Evolutionary conservation across 495 filamentous ascomycete genomes (phyloP).

Genomic region (Annulohypoxylon moriforme): DNA sequence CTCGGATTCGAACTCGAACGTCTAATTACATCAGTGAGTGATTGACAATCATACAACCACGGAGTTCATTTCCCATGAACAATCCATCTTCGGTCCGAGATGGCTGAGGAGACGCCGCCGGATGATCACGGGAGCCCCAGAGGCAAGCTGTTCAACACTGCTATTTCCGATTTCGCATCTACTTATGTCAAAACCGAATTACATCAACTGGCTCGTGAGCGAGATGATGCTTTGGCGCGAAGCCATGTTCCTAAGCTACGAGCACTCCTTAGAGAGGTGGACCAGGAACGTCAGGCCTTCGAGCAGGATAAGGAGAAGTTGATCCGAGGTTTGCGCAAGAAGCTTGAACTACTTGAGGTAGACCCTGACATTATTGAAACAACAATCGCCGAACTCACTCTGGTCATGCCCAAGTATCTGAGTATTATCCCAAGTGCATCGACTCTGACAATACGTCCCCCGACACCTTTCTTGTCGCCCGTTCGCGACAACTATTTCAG

Average conservation of each 20-base stretch:
- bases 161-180: conserved; percentile 44
- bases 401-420: conserved; percentile 39
- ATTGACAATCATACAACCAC: conserved; percentile 9
- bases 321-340: conserved; percentile 35
- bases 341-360: conserved; percentile 38
- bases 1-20: conserved; percentile 1
- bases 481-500: conserved; percentile 42
- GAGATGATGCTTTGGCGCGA: conserved; percentile 45
- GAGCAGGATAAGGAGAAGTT: conserved; percentile 43
- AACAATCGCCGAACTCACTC: conserved; percentile 35
- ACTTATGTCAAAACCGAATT: conserved; percentile 45
- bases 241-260: conserved; percentile 42
- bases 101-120: conserved; percentile 40
- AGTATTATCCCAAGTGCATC: conserved; percentile 43
- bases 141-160: conserved; percentile 36
- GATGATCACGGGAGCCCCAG: conserved; percentile 33
- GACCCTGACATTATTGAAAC: conserved; percentile 39
- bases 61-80: conserved; percentile 14
- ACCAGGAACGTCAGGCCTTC: conserved; percentile 43
- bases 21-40: neutral
- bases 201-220: conserved; percentile 41
- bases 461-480: conserved; percentile 31
- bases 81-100: conserved; percentile 20
- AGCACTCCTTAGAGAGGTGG: conserved; percentile 41
- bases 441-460: conserved; percentile 35